A percentile compares a stretch with the other conserved stretches of the same genome.
phyloP scores from a whole-genome alignment of 371 early-diverging fungal genomes.

The Mucor circinelloides region DNA sequence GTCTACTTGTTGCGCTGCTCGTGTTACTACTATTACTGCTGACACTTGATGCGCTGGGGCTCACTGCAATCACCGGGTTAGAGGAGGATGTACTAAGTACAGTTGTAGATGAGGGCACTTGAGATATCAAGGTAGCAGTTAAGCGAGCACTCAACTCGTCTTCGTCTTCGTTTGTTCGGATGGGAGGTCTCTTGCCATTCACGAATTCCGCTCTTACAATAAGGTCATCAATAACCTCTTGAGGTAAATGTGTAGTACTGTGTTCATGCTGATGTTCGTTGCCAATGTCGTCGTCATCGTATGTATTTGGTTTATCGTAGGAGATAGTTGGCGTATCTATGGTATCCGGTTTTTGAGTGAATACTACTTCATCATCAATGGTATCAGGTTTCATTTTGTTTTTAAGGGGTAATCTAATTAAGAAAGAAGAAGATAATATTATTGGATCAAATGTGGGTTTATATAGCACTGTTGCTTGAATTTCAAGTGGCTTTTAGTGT shows the following conservation, averaged over 20 bases:
- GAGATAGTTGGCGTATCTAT: slow-evolving; percentile 10
- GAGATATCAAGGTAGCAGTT: slow-evolving; percentile 11
- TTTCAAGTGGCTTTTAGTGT: not conserved
- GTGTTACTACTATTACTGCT: slow-evolving; percentile 17
- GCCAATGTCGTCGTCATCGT: slow-evolving; percentile 13
- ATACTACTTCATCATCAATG: slow-evolving; percentile 6
- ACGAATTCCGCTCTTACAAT: slow-evolving; percentile 27
- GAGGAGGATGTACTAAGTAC: slow-evolving; percentile 8
- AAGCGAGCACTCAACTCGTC: not conserved
- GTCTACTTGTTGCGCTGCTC: slow-evolving; percentile 11
- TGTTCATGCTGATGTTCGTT: not conserved
- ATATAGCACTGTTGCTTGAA: not conserved
- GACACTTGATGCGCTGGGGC: slow-evolving; percentile 12
- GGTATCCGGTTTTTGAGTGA: slow-evolving; percentile 24
- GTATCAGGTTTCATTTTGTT: slow-evolving; percentile 25
- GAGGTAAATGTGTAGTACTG: slow-evolving; percentile 11
- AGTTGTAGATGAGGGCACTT: slow-evolving; percentile 18
- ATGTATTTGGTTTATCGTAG: slow-evolving; percentile 31
- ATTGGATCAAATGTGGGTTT: not conserved
- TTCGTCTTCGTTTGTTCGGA: slow-evolving; percentile 22
- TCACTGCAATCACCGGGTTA: not conserved
- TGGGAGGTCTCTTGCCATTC: slow-evolving; percentile 25
- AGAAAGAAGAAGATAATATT: not conserved
- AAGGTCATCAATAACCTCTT: slow-evolving; percentile 28
- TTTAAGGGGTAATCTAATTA: not conserved